phyloP scores from a whole-genome alignment of 2,329 filamentous ascomycete genomes.

The Sordariomycetes sp. region DNA sequence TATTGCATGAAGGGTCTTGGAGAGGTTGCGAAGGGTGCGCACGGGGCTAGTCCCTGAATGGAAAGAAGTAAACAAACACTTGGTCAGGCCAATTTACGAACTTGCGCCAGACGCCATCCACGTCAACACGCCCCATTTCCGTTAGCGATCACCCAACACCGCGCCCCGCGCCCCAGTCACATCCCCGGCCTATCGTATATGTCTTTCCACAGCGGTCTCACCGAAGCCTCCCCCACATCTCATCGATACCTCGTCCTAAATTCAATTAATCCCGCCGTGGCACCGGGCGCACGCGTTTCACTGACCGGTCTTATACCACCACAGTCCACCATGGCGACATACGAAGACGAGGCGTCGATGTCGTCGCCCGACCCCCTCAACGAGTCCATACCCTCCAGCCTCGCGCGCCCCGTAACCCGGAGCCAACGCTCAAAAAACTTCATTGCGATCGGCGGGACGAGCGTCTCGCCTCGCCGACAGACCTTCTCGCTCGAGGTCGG shows the following conservation, averaged over 20 bases:
- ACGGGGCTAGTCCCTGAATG: not conserved
- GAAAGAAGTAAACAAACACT: slow-evolving; percentile 7
- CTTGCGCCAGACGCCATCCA: not conserved
- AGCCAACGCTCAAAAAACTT: slow-evolving; percentile 26
- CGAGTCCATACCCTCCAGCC: slow-evolving; percentile 21
- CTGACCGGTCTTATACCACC: not conserved
- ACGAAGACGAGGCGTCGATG: slow-evolving; percentile 26
- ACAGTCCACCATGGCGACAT: slow-evolving; percentile 12
- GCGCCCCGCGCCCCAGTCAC: not conserved
- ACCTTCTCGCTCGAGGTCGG: slow-evolving; percentile 44
- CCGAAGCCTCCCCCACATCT: not conserved
- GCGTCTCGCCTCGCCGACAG: slow-evolving; percentile 37
- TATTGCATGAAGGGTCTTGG: not conserved
- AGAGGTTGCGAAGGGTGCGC: not conserved
- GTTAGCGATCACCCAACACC: not conserved
- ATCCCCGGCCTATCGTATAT: not conserved
- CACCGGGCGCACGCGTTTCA: not conserved
- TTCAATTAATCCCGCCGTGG: not conserved
- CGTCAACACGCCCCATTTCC: not conserved
- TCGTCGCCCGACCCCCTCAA: slow-evolving; percentile 39
- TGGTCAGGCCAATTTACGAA: not conserved
- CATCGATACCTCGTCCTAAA: not conserved
- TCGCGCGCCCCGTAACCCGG: slow-evolving; percentile 27
- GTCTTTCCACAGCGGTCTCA: not conserved
- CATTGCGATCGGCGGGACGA: slow-evolving; percentile 15